Base-by-base conservation (phyloP, 345 rosid species). In the Raphanus sativus region DNA sequence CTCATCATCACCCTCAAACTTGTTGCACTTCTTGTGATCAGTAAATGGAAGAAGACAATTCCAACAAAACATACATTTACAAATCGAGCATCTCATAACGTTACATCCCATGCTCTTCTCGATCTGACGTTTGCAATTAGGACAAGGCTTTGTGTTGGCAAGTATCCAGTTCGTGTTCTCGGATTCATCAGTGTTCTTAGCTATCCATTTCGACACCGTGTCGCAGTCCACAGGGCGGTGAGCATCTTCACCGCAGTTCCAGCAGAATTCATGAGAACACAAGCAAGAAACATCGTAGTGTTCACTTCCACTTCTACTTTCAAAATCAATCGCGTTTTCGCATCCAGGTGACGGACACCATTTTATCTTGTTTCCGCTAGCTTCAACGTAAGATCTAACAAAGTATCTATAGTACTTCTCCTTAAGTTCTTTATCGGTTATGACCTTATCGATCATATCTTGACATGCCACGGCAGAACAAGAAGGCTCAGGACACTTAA, bases 271-370 rank as follows among this genome's bases (percentile, higher is more conserved):
- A 65, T 58, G 25, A 3, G 80, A 75, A 59, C 83, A 80, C 15
- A 70, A 29, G 15, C 83, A 80, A 33, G 72, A 30, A 33, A 75
- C 80, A 65, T 74, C 83, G 12, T 38, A 75, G 1, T 40, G 71
- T 8, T 29, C 40, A 8, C 34, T 36, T 12, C 25, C 32, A 8
- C 36, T 54, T 26, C 7, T 40, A n/a, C 36, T 54, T 34, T 4
- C 55, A 17, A 64, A 58, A 6, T 70, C 26, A 58, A 80, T 76
- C 1, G 94, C 98, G 75, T 83, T 75, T 34, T 89, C 94, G 8
- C 99, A 95, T 25, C 96, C 98, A 1, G 96, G 94, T 60, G 99
- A 94, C 71, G 97, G 98, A 84, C 98, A 95, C 99, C 99, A 92
- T 78, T 89, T 92, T 42, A 90, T 86, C 98, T 89, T 96, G 87